Evolutionary conservation across 495 filamentous ascomycete species (phyloP), one percentile per base, ranked within the genome.

Genomic region (Articulospora tetracladia): DNA sequence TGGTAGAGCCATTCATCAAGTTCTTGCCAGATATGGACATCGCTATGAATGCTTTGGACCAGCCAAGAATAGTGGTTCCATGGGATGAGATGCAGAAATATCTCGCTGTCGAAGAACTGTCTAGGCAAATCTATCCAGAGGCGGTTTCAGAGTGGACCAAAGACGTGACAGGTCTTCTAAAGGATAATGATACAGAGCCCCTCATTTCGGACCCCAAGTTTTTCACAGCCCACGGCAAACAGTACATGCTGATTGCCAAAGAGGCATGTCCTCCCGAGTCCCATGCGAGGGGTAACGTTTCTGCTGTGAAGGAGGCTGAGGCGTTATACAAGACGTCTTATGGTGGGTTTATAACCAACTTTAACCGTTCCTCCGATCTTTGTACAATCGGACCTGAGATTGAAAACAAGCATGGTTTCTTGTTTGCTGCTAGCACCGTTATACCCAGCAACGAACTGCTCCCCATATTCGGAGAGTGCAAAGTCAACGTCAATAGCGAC

Each of bases 401-500:
- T 73, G 66, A 76, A 66, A 60, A 82, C 28, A 73, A 88, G 49
- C 89, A 91, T 66, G 90, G 90, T 30, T 85, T 87, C 41, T 80
- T 93, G 24, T 83, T 87, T 56, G 79, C 86, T 49, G 84, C 89
- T 25, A 76, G 87, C 50, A 81, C 74, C 25, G 74, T 86, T 60
- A 64, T 76, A 3, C 78, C 79, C 0, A 81, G 79, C 41, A 70
- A 77, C 60, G 72, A 77, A 44, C 73, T 91, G 28, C 73, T 92
- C 19, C 90, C 90, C 0, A 71, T 91, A 10, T 92, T 93, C 66
- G 82, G 88, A 57, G 89, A 87, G 52, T 88, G 82, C 70, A 93
- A 94, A 69, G 76, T 91, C 55, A 80, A 82, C 46, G 80, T 87
- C 58, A 93, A 92, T 72, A 92, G 87, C 69, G 90, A 93, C 59